Base-by-base conservation (phyloP, 2,329 filamentous ascomycete genomes). In the Dactylellina drechsleri region DNA sequence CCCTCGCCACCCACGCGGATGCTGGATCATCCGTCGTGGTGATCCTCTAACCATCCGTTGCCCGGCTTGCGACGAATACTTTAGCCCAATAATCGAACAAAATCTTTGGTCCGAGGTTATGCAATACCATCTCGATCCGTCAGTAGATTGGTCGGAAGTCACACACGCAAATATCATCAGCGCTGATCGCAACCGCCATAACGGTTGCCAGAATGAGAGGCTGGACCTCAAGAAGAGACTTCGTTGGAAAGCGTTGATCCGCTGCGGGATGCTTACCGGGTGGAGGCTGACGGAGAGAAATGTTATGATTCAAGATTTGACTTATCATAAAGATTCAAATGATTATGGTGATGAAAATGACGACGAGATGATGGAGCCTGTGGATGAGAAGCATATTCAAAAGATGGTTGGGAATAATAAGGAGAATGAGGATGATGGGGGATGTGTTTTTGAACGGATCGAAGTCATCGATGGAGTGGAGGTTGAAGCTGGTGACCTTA, bases 11-110 rank as follows among this genome's bases (percentile, higher is more conserved):
- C 70, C 70, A 18, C 62, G 62, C 23, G 70, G 70, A 16, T 74
- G 70, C 62, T 74, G 70, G 70, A 23, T 74, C 70, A 64, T 74
- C 8, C 70, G 70, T 31, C 70, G 70, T n/a, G 70, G 70, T 12
- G 57, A 62, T 0, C 70, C 70, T 13, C 18, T 64, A 1, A 18
- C 10, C 3, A 40, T 15, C 15, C 26, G 52, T 8, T 74, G 70
- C 43, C 70, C 62, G 16, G 70, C 56, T 1, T 74, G 70, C 16
- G 62, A 67, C 1, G 70, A 74, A n/a, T 74, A 67, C 16, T 43
- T 52, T 23, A 23, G 20, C 18, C 70, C 70, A 15, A 18, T 12
- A 20, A 36, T n/a, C 15, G 70, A 74, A 20, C 70, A 74, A 28
- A 41, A 49, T 26, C 52, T 57, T 2, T 74, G 70, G 70, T 50